Base-by-base conservation (phyloP, 805 yeast species). In the Candida koratica region DNA sequence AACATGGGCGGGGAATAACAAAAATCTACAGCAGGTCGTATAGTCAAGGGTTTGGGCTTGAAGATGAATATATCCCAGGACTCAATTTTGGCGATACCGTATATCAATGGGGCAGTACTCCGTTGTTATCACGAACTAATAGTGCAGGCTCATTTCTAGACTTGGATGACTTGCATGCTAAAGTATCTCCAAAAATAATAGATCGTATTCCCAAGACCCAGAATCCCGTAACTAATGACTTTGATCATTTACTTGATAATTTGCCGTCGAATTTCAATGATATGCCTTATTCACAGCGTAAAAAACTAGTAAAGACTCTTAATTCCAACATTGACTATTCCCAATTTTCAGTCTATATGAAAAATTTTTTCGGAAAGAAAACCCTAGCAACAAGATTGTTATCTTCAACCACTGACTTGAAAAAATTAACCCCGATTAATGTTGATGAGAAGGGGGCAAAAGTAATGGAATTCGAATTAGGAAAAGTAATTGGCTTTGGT, bases 401-500 rank as follows among this genome's bases (percentile, higher is more conserved):
- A 32, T 67, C 69, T 6, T 64, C 69, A 14, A 52, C 68, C 3
- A 51, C 60, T 9, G 69, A 64, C 39, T 44, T 64, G 37, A 48
- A 52, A 36, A 58, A 53, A 39, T 39, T 60, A 16, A 47, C 49
- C 8, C 63, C 64, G 25, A 52, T 66, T 42, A 67, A 71, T 45
- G 64, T 66, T 6, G 84, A 79, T 47, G 86, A 81, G 39, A 76
- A 73, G 41, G 95, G 94, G 1, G 80, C 84, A 10, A 55, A 71
- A 16, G 75, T 87, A 1, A 46, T 81, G 61, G 79, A 75, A 11
- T 77, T 77, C 46, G 69, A 60, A 20, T 53, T 88, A 19, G 95
- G 94, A 1, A 78, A 77, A 46, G 72, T 81, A 8, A 80, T 87
- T 43, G 96, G 96, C 1, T 77, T 75, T 53, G 96, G 97, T 10